phyloP scores from a whole-genome alignment of 139 green algal genomes.

The Yamagishiella unicocca region DNA sequence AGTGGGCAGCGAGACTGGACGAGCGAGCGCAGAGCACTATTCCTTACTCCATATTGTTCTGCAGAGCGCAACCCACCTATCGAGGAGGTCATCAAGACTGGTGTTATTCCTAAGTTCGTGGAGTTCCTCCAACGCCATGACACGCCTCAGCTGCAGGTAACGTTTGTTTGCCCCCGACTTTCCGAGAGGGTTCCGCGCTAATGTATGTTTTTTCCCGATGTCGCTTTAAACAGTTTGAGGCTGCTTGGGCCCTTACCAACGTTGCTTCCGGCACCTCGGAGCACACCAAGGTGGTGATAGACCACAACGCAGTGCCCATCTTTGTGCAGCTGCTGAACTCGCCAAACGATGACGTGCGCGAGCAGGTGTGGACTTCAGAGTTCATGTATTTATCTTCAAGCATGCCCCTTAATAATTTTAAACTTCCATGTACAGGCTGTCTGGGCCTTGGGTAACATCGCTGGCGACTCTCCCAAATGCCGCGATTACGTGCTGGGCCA shows the following conservation, averaged over 20 bases:
- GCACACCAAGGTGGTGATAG: conserved; percentile 98
- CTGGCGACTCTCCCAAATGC: conserved; percentile 93
- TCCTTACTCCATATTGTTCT: too few relatives aligned
- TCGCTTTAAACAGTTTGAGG: conserved; percentile 88
- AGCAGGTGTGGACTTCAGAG: conserved; percentile 78
- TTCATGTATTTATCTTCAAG: not conserved
- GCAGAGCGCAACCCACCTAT: conserved; percentile 98
- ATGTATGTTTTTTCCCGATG: not conserved
- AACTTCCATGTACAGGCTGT: conserved; percentile 83
- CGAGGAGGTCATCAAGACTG: conserved; percentile 97
- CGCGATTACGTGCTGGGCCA: conserved; percentile 93
- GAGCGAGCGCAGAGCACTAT: too few relatives aligned
- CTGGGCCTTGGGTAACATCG: conserved; percentile 99
- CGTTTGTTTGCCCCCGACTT: not conserved
- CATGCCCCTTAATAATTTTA: not conserved
- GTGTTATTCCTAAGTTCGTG: conserved; percentile 97
- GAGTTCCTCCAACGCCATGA: conserved; percentile 94
- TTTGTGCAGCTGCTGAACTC: conserved; percentile 97
- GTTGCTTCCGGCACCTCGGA: conserved; percentile 97
- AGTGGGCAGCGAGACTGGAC: too few relatives aligned
- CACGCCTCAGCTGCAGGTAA: conserved; percentile 86
- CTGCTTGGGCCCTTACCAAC: conserved; percentile 99
- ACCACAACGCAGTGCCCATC: conserved; percentile 95
- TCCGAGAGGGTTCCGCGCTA: too few relatives aligned
- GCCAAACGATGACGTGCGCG: conserved; percentile 94